phyloP scores from a whole-genome alignment of 208 protist species.

The Leishmania lainsoni region DNA sequence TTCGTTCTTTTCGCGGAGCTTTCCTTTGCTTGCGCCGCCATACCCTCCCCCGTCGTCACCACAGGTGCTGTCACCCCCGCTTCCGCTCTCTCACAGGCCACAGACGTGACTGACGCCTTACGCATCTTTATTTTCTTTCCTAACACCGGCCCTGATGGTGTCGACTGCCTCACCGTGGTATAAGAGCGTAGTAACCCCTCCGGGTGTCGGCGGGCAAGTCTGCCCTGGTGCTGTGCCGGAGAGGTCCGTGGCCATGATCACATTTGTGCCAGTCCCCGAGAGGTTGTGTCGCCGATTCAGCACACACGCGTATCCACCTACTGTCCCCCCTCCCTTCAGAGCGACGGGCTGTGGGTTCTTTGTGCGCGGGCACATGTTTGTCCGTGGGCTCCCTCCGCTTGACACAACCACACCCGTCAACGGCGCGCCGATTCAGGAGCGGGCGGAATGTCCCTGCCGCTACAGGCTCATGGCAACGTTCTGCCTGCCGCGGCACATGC shows the following conservation, averaged over 20 bases:
- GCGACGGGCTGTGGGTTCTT: too few relatives aligned
- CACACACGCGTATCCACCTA: neutral
- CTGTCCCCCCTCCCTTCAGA: too few relatives aligned
- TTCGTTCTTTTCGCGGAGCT: neutral
- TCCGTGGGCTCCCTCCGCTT: too few relatives aligned
- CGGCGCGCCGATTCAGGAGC: too few relatives aligned
- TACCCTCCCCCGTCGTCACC: neutral
- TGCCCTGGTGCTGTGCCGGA: neutral
- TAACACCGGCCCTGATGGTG: neutral
- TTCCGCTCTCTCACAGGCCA: neutral
- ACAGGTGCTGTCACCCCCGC: neutral
- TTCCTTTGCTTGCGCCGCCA: neutral
- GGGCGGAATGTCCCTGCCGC: too few relatives aligned
- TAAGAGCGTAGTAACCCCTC: neutral
- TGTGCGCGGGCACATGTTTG: too few relatives aligned
- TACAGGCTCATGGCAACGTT: too few relatives aligned
- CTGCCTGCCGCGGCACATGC: too few relatives aligned
- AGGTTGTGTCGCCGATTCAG: neutral
- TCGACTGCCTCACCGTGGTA: neutral
- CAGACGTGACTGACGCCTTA: neutral
- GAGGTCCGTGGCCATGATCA: neutral
- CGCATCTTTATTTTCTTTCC: neutral
- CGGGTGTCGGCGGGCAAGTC: neutral
- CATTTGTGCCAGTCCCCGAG: neutral
- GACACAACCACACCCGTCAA: too few relatives aligned